phyloP scores from a whole-genome alignment of 1,284 basidiomycete genomes.

The Sanghuangporus baumii region DNA sequence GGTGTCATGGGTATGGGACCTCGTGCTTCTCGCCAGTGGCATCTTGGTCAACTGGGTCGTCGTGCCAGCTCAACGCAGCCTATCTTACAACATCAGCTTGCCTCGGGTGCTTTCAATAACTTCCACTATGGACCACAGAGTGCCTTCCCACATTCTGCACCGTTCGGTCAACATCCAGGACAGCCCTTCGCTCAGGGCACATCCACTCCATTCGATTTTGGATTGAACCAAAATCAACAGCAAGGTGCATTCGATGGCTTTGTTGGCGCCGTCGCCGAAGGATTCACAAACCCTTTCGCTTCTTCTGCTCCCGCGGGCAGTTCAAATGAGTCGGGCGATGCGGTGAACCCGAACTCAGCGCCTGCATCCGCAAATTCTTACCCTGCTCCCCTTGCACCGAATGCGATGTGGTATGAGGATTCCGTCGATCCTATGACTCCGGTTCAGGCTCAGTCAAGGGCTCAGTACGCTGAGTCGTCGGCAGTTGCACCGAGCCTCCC shows the following conservation, averaged over 20 bases:
- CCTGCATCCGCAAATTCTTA: neutral
- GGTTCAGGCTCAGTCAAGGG: neutral
- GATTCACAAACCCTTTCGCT: constrained; percentile 16
- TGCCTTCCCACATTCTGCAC: neutral
- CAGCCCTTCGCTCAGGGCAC: neutral
- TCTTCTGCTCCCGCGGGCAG: neutral
- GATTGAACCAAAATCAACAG: neutral
- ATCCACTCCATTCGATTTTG: neutral
- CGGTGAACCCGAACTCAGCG: neutral
- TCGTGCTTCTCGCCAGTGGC: constrained; percentile 10
- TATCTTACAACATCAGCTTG: constrained; percentile 11
- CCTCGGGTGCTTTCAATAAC: constrained; percentile 7
- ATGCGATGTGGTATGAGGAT: constrained; percentile 13
- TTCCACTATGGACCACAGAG: neutral
- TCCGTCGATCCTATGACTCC: constrained; percentile 13
- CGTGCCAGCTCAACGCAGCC: constrained; percentile 18
- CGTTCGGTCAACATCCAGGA: constrained; percentile 1
- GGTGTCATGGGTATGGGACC: constrained; percentile 9
- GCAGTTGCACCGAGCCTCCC: constrained; percentile 37
- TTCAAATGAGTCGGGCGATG: neutral
- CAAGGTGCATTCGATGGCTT: constrained; percentile 5
- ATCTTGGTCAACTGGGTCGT: constrained; percentile 17
- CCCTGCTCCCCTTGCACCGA: constrained; percentile 4
- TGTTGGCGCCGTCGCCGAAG: constrained; percentile 9
- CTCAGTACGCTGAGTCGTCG: neutral